Evolutionary conservation across 352 stramenopile genomes (phyloP).

Genomic region (Phytophthora chlamydospora): DNA sequence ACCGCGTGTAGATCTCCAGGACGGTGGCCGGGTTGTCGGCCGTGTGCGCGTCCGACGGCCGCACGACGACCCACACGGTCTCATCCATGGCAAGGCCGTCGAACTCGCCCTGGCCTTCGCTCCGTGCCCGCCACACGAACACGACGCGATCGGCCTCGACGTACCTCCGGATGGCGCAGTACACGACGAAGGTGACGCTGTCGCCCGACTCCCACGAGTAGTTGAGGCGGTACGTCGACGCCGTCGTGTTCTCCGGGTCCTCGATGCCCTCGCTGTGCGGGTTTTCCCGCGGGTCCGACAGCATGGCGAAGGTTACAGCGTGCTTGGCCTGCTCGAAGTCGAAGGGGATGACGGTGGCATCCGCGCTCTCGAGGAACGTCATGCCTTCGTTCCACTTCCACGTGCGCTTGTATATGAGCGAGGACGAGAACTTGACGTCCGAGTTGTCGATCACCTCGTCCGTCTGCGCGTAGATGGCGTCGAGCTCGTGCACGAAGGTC

Average conservation of each 20-base stretch:
- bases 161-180: conserved; percentile 50
- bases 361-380: conserved; percentile 32
- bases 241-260: conserved; percentile 24
- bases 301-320: conserved; percentile 23
- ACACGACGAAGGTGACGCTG: conserved; percentile 23
- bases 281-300: conserved; percentile 27
- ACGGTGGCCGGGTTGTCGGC: conserved; percentile 22
- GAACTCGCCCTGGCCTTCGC: conserved; percentile 44
- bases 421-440: conserved; percentile 26
- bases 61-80: conserved; percentile 51
- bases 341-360: conserved; percentile 26
- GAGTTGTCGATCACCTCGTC: conserved; percentile 27
- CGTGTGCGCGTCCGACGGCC: conserved; percentile 16
- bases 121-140: conserved; percentile 55
- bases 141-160: conserved; percentile 49
- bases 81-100: conserved; percentile 57
- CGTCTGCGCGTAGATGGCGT: conserved; percentile 34
- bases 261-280: conserved; percentile 24
- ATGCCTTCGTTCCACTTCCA: conserved; percentile 21
- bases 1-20: conserved; percentile 30
- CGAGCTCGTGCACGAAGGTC: conserved; percentile 35
- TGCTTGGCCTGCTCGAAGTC: conserved; percentile 24
- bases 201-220: conserved; percentile 34
- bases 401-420: conserved; percentile 28
- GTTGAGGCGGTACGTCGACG: conserved; percentile 25